Base-by-base conservation (phyloP, 495 filamentous ascomycete species). In the Penicillium antarcticum region DNA sequence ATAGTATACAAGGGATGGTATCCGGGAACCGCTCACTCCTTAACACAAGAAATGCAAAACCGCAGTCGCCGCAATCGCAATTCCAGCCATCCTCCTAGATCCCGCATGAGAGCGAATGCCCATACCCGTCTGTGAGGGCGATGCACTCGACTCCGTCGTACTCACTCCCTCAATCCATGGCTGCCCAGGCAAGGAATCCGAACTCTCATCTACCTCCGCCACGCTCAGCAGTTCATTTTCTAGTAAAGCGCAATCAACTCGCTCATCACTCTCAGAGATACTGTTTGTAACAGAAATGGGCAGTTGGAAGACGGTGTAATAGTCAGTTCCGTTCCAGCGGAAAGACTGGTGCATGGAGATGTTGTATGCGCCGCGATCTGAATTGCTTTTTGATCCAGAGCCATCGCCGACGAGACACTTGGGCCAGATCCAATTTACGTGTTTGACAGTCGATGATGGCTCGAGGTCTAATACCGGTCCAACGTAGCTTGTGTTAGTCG, bases 341-440 rank as follows among this genome's bases (percentile, higher is more conserved):
- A 84, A 87, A 46, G 76, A 83, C 55, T 88, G 84, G 43, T 83
- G 82, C 58, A 87, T 85, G 9, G 82, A 84, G 60, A 87, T 80
- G 70, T 86, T 76, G 43, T 76, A 75, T 43, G 58, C 58, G 13
- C 72, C 72, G 10, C 72, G 60, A 2, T 62, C 68, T 10, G 60
- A 68, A 5, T 41, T 42, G 33, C 38, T 48, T 24, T 55, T 46
- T 21, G 57, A 57, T 29, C 52, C 56, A 1, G 58, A 54, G 5
- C 81, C 82, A 44, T 82, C 69, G 9, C 84, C 83, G 14, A 82
- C 79, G 1, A 88, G 68, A 58, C 84, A 87, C 41, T 76, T 76
- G 2, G 85, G 83, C 83, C 83, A 87, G 9, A 71, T 62, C 82
- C 83, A 87, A 56, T 82, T 83, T 36, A 87, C 79, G 61, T 87